Percentiles rank a stretch among this genome's conserved stretches.
These are phyloP conservation scores for Apium graveolens DNA, from an alignment of 129 eudicot species.

Conservation along the genomic window DNA sequence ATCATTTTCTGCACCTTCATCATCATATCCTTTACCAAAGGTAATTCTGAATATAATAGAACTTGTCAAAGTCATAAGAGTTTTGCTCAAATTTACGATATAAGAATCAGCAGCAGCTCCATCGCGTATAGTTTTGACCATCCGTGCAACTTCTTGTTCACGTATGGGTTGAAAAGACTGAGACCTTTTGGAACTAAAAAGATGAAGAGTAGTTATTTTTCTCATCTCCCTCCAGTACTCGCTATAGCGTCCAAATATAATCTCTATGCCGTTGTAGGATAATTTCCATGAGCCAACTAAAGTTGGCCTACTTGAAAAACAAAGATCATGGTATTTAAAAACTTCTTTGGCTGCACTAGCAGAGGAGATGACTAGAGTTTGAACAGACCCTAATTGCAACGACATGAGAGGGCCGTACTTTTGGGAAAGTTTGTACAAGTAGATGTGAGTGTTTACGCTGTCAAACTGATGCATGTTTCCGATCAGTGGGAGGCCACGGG, in stretches of 20 bases:
- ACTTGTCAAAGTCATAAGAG: background rate
- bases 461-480: background rate
- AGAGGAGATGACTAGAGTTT: background rate
- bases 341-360: background rate
- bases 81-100: background rate
- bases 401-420: background rate
- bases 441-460: background rate
- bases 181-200: conserved; percentile 1
- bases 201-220: background rate
- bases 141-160: conserved; percentile 1
- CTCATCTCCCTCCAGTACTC: background rate
- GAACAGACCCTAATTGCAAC: background rate
- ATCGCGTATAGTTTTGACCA: background rate
- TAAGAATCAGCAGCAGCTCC: background rate
- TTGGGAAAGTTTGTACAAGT: background rate
- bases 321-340: background rate
- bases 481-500: background rate
- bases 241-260: background rate
- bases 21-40: background rate
- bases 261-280: background rate
- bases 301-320: background rate
- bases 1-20: background rate
- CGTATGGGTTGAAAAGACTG: background rate
- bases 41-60: background rate
- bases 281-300: background rate